phyloP scores from a whole-genome alignment of 2,329 filamentous ascomycete genomes.

The Colletotrichum simmondsii region DNA sequence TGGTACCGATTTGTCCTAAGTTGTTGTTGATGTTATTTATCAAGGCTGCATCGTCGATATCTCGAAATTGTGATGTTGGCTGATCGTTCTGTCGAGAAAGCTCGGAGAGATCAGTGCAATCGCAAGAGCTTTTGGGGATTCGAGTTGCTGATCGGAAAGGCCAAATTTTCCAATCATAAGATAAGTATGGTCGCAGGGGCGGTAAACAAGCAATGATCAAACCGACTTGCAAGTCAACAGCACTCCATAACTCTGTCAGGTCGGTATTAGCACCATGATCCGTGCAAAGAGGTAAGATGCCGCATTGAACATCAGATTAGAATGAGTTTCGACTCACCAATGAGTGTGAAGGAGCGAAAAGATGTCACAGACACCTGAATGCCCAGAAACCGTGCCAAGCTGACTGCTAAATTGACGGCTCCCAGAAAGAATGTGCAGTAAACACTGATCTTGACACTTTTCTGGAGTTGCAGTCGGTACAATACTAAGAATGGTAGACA shows the following conservation, averaged over 20 bases:
- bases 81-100: not conserved
- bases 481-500: conserved; percentile 1
- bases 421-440: not conserved
- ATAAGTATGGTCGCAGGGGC: not conserved
- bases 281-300: not conserved
- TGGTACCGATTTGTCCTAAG: not conserved
- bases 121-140: not conserved
- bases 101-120: not conserved
- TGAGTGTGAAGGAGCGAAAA: not conserved
- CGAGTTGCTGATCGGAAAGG: not conserved
- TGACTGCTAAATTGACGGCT: not conserved
- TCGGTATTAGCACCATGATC: not conserved
- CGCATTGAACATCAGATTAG: rapidly evolving
- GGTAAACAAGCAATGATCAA: not conserved
- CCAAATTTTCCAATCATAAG: not conserved
- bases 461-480: not conserved
- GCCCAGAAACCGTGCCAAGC: not conserved
- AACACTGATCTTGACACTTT: not conserved
- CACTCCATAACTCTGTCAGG: not conserved
- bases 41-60: too few species aligned
- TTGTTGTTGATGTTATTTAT: not conserved
- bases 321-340: not conserved
- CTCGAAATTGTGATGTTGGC: too few species aligned
- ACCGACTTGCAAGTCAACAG: not conserved
- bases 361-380: not conserved